Percentiles rank a stretch among this genome's conserved stretches.
Conservation (phyloP, 108 stramenopile genomes). For the Nannochloropsis oceanica region DNA sequence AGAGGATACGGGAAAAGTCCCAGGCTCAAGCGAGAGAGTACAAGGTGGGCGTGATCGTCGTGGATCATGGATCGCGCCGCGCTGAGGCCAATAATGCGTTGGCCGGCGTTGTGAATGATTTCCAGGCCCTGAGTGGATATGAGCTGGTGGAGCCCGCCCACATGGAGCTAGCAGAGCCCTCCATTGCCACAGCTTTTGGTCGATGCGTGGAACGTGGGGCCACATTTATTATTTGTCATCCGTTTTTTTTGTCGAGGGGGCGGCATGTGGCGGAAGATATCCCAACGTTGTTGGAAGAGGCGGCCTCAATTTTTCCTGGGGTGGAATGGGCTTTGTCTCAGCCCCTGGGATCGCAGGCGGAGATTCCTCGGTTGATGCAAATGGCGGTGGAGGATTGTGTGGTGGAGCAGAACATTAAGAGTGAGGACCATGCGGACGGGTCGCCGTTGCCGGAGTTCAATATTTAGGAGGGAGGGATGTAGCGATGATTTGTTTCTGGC, state of each 20-base stretch:
- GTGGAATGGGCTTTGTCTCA: constrained; percentile 21
- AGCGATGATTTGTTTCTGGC: too few species aligned
- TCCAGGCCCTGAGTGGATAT: constrained; percentile 36
- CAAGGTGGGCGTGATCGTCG: constrained; percentile 61
- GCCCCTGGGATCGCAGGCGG: constrained; percentile 17
- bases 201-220: constrained; percentile 42
- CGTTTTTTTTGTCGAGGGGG: constrained; percentile 72
- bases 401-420: background rate
- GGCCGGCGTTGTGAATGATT: constrained; percentile 49
- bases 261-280: constrained; percentile 70
- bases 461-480: background rate
- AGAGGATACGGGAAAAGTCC: background rate
- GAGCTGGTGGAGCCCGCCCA: constrained; percentile 51
- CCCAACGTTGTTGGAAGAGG: constrained; percentile 55
- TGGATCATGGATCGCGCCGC: constrained; percentile 75
- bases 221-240: constrained; percentile 52
- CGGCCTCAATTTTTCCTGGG: constrained; percentile 29
- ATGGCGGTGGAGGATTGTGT: constrained; percentile 2
- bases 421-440: background rate
- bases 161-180: constrained; percentile 76
- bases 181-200: constrained; percentile 53
- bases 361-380: constrained; percentile 25
- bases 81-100: constrained; percentile 55
- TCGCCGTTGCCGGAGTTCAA: background rate
- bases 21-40: background rate